Evolutionary conservation across 805 yeast species (phyloP).

Genomic region (Kuraishia cidri): DNA sequence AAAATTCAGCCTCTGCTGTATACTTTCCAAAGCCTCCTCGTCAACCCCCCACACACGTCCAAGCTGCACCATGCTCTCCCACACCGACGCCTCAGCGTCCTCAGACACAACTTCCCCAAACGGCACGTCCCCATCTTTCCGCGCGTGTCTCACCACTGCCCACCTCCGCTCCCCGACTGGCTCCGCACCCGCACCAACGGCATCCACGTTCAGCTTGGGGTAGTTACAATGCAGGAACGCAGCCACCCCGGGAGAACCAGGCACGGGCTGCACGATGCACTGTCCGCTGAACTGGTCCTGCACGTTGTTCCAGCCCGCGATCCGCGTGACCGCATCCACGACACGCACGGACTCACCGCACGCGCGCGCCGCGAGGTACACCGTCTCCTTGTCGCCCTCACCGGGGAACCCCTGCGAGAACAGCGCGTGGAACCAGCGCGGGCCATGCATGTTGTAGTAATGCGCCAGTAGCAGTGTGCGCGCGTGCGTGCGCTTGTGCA

Average conservation of each 20-base stretch:
- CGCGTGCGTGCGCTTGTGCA: conserved; percentile 51
- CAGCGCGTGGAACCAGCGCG: conserved; percentile 55
- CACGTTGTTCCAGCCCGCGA: conserved; percentile 15
- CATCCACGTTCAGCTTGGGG: conserved; percentile 21
- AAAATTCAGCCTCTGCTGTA: too few species aligned
- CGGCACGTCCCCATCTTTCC: too few species aligned
- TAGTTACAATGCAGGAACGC: conserved; percentile 21
- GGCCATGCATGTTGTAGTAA: conserved; percentile 63
- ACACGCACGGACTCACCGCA: conserved; percentile 14
- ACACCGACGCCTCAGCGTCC: too few species aligned
- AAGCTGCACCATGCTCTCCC: too few species aligned
- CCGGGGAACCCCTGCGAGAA: conserved; percentile 70
- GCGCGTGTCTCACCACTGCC: too few species aligned
- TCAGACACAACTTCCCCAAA: too few species aligned
- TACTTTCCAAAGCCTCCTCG: too few species aligned
- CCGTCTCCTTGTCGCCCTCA: conserved; percentile 77
- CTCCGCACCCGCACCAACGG: too few species aligned
- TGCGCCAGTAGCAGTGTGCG: conserved; percentile 48
- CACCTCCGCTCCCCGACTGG: too few species aligned
- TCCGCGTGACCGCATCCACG: conserved; percentile 13
- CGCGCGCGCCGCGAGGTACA: conserved; percentile 56
- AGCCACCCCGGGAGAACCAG: conserved; percentile 11
- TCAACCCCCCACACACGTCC: too few species aligned
- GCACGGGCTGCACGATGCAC: conserved; percentile 19
- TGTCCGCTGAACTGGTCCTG: conserved; percentile 17